Percentiles rank a stretch among this genome's conserved stretches.
These are phyloP conservation scores for Trifolium pratense DNA, from an alignment of 306 rosid species.

Conservation along the genomic window DNA sequence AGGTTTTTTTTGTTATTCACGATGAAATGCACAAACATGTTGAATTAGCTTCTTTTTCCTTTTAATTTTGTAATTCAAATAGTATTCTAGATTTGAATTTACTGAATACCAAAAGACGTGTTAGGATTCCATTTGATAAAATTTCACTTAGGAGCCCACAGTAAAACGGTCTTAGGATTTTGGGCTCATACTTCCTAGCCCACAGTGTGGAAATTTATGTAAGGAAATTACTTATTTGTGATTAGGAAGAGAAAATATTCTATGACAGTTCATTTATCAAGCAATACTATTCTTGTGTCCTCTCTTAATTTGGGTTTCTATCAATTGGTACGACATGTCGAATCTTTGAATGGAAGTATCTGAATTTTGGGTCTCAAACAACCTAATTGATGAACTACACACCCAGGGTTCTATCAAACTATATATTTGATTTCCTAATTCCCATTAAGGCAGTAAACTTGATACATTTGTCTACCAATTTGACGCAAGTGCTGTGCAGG, in stretches of 20 bases:
- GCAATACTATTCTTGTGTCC: no score
- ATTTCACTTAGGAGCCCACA: neutral
- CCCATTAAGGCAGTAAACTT: neutral
- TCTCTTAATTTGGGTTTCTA: neutral
- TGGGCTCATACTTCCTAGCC: no score
- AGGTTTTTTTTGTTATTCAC: conserved; percentile 17
- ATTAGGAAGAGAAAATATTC: no score
- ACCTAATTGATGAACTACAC: no score
- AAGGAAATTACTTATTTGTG: no score
- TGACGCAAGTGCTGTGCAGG: conserved; percentile 1
- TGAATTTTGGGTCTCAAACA: no score
- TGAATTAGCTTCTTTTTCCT: neutral
- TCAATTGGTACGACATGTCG: no score
- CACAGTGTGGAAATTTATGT: no score
- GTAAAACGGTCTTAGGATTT: no score
- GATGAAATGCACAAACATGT: conserved; percentile 17
- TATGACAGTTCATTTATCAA: no score
- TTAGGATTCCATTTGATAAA: neutral
- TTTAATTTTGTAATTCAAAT: neutral
- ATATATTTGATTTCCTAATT: conserved; percentile 13
- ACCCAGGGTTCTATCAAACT: neutral
- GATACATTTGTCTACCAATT: conserved; percentile 8
- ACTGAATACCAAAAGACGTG: neutral
- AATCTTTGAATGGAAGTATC: no score
- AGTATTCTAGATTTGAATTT: neutral